Evolutionary conservation across 352 stramenopile species (phyloP).

Genomic region (Phytophthora pseudosyringae): DNA sequence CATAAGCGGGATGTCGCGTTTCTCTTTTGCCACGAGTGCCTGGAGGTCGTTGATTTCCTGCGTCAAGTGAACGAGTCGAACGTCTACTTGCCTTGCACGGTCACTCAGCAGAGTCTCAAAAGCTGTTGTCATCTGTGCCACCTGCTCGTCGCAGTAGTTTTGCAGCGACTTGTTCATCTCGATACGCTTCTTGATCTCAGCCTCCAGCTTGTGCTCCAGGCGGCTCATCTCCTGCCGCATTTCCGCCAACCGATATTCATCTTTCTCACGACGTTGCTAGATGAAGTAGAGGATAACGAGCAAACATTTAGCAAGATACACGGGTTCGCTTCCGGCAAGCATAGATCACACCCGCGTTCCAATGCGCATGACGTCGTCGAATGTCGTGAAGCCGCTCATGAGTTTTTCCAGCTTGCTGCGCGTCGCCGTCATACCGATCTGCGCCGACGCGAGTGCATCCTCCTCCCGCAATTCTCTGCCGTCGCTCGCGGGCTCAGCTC

Average conservation of each 20-base stretch:
- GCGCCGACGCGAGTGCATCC: slow-evolving; percentile 23
- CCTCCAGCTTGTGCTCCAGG: slow-evolving; percentile 91
- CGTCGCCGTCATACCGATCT: slow-evolving; percentile 73
- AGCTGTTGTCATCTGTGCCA: slow-evolving; percentile 79
- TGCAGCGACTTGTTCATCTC: slow-evolving; percentile 95
- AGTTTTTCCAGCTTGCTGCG: slow-evolving; percentile 86
- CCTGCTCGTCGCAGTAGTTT: slow-evolving; percentile 90
- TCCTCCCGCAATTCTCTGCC: slow-evolving; percentile 17
- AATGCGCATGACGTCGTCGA: slow-evolving; percentile 89
- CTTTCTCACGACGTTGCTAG: slow-evolving; percentile 91
- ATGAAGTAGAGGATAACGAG: slow-evolving; percentile 1
- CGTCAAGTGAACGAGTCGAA: slow-evolving; percentile 73
- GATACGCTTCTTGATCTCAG: slow-evolving; percentile 94
- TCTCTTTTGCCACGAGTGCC: slow-evolving; percentile 83
- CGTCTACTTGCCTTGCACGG: slow-evolving; percentile 76
- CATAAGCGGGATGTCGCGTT: slow-evolving; percentile 88
- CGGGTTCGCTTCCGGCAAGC: background rate
- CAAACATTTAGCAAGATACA: background rate
- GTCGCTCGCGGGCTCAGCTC: background rate
- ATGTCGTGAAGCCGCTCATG: slow-evolving; percentile 86
- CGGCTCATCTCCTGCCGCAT: slow-evolving; percentile 93
- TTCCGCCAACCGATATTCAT: slow-evolving; percentile 93
- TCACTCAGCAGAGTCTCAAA: slow-evolving; percentile 86
- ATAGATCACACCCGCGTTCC: slow-evolving; percentile 60
- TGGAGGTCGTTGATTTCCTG: slow-evolving; percentile 85